Percentiles rank a stretch among this genome's conserved stretches.
Evolutionary conservation across 805 yeast species (phyloP).

Genomic region (Wickerhamomyces ciferrii): DNA sequence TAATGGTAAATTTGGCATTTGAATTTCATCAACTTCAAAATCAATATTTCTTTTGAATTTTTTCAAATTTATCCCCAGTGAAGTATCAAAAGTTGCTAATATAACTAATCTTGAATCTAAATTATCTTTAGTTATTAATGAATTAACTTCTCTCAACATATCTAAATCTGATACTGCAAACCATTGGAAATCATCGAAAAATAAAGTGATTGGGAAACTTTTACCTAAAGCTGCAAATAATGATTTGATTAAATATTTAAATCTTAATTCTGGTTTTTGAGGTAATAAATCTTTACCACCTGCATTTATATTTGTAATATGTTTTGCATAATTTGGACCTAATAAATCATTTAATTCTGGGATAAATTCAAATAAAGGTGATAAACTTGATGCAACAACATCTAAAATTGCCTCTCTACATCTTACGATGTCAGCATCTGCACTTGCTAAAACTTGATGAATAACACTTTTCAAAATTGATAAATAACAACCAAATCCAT

Average conservation of each 20-base stretch:
- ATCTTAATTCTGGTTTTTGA: constrained; percentile 31
- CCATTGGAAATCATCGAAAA: constrained; percentile 43
- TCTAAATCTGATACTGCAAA: constrained; percentile 27
- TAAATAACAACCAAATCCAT: constrained; percentile 31
- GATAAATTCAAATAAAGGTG: constrained; percentile 32
- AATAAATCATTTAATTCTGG: constrained; percentile 40
- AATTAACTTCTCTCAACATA: constrained; percentile 21
- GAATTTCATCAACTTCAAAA: constrained; percentile 13
- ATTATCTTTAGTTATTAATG: constrained; percentile 19
- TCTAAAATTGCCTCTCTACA: constrained; percentile 38
- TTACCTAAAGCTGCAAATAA: constrained; percentile 35
- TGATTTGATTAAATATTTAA: constrained; percentile 36
- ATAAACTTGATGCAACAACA: constrained; percentile 33
- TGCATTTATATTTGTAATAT: constrained; percentile 18
- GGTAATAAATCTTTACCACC: constrained; percentile 12
- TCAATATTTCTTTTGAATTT: constrained; percentile 14
- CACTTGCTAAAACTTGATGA: constrained; percentile 34
- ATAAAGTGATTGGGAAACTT: constrained; percentile 35
- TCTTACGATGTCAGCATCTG: constrained; percentile 26
- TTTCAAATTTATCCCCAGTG: constrained; percentile 5
- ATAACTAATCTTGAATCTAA: constrained; percentile 20
- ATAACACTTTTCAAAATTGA: constrained; percentile 33
- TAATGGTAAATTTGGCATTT: constrained; percentile 9
- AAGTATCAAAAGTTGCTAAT: constrained; percentile 18
- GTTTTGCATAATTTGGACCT: constrained; percentile 33